phyloP scores from a whole-genome alignment of 495 filamentous ascomycete species.

The Cetradonia linearis region DNA sequence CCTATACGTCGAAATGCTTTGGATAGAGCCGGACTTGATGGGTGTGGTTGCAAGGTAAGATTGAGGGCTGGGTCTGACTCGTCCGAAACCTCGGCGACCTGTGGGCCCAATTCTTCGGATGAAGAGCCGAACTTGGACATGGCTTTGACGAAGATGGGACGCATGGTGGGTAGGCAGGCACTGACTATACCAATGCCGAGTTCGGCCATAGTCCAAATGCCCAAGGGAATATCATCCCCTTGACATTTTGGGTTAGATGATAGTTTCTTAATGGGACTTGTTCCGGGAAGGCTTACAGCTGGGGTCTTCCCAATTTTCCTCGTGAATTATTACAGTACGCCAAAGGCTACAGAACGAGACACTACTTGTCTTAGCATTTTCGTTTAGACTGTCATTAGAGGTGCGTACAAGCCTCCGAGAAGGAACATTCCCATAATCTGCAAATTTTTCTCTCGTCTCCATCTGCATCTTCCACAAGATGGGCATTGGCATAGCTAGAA shows the following conservation, averaged over 20 bases:
- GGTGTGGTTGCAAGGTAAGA: background rate
- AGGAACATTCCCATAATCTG: conserved; percentile 17
- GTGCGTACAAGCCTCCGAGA: conserved; percentile 20
- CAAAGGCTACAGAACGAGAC: conserved; percentile 2
- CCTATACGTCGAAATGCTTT: background rate
- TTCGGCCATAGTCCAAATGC: conserved; percentile 24
- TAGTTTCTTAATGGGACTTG: background rate
- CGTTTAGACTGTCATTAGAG: background rate
- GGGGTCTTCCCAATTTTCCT: background rate
- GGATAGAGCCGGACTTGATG: background rate
- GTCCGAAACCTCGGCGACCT: background rate
- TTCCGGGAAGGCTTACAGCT: conserved; percentile 1
- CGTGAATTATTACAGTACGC: background rate
- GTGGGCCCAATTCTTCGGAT: background rate
- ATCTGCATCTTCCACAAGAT: conserved; percentile 27
- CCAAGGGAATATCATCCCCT: conserved; percentile 12
- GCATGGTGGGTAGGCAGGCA: conserved; percentile 36
- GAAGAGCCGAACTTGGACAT: background rate
- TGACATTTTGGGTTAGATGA: conserved; percentile 3
- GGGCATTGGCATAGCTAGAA: conserved; percentile 27
- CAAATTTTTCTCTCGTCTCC: conserved; percentile 26
- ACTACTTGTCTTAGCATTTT: background rate
- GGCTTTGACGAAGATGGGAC: conserved; percentile 27
- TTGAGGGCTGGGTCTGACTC: background rate
- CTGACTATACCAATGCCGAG: conserved; percentile 35